These are phyloP conservation scores for Brettanomyces sp. DNA, from an alignment of 805 yeast species.

Conservation along the genomic window DNA sequence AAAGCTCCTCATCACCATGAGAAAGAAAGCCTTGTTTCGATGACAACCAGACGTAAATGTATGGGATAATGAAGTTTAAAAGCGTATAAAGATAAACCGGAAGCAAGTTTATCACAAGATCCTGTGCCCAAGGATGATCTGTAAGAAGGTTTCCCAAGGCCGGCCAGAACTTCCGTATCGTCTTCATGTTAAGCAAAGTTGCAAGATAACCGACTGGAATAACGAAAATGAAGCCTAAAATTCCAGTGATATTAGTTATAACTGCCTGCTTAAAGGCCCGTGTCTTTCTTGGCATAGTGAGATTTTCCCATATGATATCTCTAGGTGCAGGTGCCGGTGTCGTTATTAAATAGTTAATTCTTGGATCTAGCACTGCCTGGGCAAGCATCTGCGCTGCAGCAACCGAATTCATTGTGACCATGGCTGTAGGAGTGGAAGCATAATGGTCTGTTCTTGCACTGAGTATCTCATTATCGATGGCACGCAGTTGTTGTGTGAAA, in stretches of 20 bases:
- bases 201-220: conserved; percentile 83
- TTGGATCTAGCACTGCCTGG: conserved; percentile 88
- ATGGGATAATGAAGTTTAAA: conserved; percentile 77
- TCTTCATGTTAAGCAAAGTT: conserved; percentile 66
- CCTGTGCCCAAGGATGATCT: conserved; percentile 60
- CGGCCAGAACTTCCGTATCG: conserved; percentile 79
- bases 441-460: conserved; percentile 60
- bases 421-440: conserved; percentile 83
- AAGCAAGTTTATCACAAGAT: conserved; percentile 74
- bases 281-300: conserved; percentile 70
- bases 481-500: conserved; percentile 57
- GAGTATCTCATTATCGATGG: conserved; percentile 60
- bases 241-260: conserved; percentile 58
- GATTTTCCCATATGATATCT: conserved; percentile 88
- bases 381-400: conserved; percentile 96
- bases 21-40: conserved; percentile 83
- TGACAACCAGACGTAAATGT: conserved; percentile 75
- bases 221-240: conserved; percentile 63
- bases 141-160: conserved; percentile 59
- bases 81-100: conserved; percentile 89
- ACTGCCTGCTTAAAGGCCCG: conserved; percentile 54
- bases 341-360: conserved; percentile 74
- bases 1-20: conserved; percentile 84
- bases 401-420: conserved; percentile 89
- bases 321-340: conserved; percentile 91